A percentile compares a stretch with the other conserved stretches of the same genome.
These are phyloP conservation scores for Periconia macrospinosa DNA, from an alignment of 2,329 filamentous ascomycete genomes.

Conservation along the genomic window DNA sequence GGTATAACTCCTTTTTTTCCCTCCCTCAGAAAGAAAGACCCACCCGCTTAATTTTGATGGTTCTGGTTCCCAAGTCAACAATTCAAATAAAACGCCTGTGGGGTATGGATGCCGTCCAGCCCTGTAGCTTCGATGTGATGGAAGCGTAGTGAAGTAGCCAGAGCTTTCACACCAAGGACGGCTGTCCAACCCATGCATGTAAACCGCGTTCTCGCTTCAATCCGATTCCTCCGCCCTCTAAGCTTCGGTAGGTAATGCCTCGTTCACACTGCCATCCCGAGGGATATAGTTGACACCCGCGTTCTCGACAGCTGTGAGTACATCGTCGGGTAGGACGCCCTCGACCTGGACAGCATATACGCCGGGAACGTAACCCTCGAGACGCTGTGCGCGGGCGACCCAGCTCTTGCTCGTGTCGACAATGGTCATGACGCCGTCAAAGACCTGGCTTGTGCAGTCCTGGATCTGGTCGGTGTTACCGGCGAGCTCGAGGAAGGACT, in stretches of 20 bases:
- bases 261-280: constrained; percentile 41
- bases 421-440: constrained; percentile 87
- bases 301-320: constrained; percentile 58
- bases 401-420: constrained; percentile 82
- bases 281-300: constrained; percentile 65
- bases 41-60: too few relatives aligned
- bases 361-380: constrained; percentile 84
- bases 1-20: too few relatives aligned
- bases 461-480: constrained; percentile 79
- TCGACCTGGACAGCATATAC: constrained; percentile 95
- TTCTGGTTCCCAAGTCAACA: too few relatives aligned
- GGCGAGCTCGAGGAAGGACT: constrained; percentile 82
- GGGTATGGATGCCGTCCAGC: too few relatives aligned
- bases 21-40: too few relatives aligned
- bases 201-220: not conserved
- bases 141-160: too few relatives aligned
- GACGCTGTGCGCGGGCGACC: constrained; percentile 95
- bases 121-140: not conserved
- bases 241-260: constrained; percentile 37
- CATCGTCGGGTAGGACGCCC: constrained; percentile 67
- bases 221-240: not conserved
- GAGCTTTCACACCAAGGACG: too few relatives aligned
- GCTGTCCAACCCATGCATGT: not conserved
- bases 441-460: constrained; percentile 94
- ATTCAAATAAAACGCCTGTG: too few relatives aligned